Conservation (phyloP, 768 basidiomycete genomes). For the Botryobasidium botryosum region DNA sequence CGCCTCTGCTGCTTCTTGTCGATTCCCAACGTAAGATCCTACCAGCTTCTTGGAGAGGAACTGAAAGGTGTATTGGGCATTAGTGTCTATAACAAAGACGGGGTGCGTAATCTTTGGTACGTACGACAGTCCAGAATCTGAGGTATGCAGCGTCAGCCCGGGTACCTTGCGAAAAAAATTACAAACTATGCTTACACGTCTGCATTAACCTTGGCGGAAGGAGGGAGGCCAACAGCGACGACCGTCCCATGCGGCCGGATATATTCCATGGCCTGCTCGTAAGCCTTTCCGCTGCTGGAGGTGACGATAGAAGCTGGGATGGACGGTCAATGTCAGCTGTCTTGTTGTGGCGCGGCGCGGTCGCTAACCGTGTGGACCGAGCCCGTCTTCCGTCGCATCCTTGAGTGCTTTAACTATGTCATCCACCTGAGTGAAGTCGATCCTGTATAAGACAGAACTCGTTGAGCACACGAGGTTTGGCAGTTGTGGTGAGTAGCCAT, state of each 20-base stretch:
- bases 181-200: slow-evolving; percentile 29
- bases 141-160: no score
- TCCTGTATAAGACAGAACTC: no score
- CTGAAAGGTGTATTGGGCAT: no score
- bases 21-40: slow-evolving; percentile 39
- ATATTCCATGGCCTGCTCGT: slow-evolving; percentile 40
- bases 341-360: no score
- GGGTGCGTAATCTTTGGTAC: no score
- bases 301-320: slow-evolving; percentile 20
- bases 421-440: slow-evolving; percentile 58
- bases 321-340: neutral
- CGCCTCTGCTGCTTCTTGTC: slow-evolving; percentile 72
- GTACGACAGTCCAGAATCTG: no score
- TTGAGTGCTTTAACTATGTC: slow-evolving; percentile 51
- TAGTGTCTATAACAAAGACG: no score
- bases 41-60: slow-evolving; percentile 21
- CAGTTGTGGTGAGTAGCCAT: no score
- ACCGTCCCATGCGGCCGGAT: slow-evolving; percentile 53
- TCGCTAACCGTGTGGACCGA: slow-evolving; percentile 45
- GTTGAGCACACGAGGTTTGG: neutral
- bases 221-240: slow-evolving; percentile 66
- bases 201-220: slow-evolving; percentile 35
- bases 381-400: slow-evolving; percentile 36
- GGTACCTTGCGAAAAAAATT: no score
- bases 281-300: slow-evolving; percentile 22